Base-by-base conservation (phyloP, 257 asterid species). In the Nicotiana paniculata region DNA sequence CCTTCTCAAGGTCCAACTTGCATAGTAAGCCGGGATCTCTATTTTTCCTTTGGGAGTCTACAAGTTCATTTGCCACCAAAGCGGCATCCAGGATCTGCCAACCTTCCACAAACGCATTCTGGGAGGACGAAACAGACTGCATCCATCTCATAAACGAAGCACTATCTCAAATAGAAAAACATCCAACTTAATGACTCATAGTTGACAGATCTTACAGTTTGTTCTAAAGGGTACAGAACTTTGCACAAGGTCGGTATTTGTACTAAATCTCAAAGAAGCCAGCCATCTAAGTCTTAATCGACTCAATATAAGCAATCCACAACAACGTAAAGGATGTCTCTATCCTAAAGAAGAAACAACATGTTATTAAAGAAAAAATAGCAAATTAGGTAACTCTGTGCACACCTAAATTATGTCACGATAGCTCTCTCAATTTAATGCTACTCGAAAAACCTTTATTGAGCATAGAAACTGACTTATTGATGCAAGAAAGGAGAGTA, bases 401-500 rank as follows among this genome's bases (percentile, higher is more conserved):
- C 28, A 51, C 43, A 51, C 64, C 46, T 51, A 75, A 74, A 75
- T 8, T 48, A 75, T 51, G 43, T 24, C 63, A 51, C 17, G 16
- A 51, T 59, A 51, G 46, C 46, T 75, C 62, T 7, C 80, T 15
- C 80, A 26, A 28, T 7, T 51, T 51, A 75, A 37, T 16, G 63
- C 64, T 75, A 51, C 80, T 75, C 1, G 2, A 75, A 75, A 48
- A 51, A 51, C 2, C 17, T 51, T 74, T 51, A 26, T 4, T 26
- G 51, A 51, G 80, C 80, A 18, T 75, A 51, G 43, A 6, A 75
- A 51, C 43, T 26, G 64, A 17, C 46, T 28, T 75, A 53, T 16
- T 75, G 80, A 48, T 26, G 80, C 46, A 75, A 75, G 62, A 51
- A 75, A 75, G 21, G 46, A 75, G 80, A 75, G 43, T 21, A 21